Conservation (phyloP, 2,329 filamentous ascomycete genomes). For the Paradendryphiella salina region DNA sequence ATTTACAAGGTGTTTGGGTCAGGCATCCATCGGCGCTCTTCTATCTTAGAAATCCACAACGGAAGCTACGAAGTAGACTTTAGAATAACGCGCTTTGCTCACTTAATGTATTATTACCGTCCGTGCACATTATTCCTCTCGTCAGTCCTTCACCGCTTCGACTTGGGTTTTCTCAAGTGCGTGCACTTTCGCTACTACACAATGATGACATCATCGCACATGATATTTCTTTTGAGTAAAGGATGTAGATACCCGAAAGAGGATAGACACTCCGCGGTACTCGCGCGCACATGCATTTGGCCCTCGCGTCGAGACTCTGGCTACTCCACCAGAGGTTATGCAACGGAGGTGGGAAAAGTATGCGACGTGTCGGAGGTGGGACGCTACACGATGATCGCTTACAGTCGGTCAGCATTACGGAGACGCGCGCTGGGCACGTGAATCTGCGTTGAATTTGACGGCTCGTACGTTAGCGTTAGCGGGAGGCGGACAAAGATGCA, state of each 20-base stretch:
- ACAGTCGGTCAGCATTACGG: too few species aligned
- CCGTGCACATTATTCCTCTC: not conserved
- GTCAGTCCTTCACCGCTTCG: not conserved
- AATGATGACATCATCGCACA: not conserved
- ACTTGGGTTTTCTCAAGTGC: not conserved
- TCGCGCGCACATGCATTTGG: not conserved
- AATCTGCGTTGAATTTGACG: not conserved
- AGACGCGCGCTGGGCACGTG: not conserved
- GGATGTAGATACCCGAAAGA: not conserved
- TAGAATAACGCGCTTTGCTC: not conserved
- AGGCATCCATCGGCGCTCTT: not conserved
- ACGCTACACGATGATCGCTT: not conserved
- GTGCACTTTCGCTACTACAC: not conserved
- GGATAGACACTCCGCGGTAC: not conserved
- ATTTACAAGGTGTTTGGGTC: slow-evolving; percentile 8
- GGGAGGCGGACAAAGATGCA: not conserved
- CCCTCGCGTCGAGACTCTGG: not conserved
- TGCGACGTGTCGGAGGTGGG: slow-evolving; percentile 3
- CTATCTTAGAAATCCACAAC: not conserved
- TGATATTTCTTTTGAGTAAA: not conserved
- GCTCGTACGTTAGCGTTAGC: not conserved
- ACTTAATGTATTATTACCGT: not conserved
- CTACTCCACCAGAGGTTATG: slow-evolving; percentile 1
- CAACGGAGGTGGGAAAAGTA: not conserved
- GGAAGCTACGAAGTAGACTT: slow-evolving; percentile 5